Conservation (phyloP, 345 rosid genomes). For the Geranium rotundifolium region DNA sequence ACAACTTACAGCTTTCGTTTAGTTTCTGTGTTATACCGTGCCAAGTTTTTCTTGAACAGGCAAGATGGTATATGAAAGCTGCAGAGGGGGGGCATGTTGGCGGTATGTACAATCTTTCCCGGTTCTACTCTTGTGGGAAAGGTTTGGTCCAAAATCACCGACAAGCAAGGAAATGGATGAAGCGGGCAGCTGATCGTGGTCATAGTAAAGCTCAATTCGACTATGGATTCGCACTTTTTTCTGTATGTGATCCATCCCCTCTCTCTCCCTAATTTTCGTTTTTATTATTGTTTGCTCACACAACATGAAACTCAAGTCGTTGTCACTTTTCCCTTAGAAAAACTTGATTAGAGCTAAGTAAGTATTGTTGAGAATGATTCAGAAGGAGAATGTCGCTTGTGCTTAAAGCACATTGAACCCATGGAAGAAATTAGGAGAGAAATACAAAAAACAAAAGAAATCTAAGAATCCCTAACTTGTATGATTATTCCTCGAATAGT, state of each 20-base stretch:
- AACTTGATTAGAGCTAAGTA: too few relatives aligned
- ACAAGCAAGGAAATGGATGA: constrained; percentile 83
- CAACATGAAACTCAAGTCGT: background rate
- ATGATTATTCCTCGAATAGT: too few relatives aligned
- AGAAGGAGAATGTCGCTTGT: too few relatives aligned
- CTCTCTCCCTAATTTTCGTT: background rate
- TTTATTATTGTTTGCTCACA: background rate
- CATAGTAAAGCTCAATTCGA: constrained; percentile 87
- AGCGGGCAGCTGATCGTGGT: constrained; percentile 78
- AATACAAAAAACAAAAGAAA: too few relatives aligned
- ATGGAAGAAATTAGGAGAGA: too few relatives aligned
- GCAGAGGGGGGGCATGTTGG: constrained; percentile 78
- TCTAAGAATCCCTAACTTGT: too few relatives aligned
- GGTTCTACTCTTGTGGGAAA: constrained; percentile 70
- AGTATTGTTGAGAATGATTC: too few relatives aligned
- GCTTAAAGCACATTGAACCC: too few relatives aligned
- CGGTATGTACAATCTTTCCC: constrained; percentile 79
- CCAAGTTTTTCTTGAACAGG: constrained; percentile 26
- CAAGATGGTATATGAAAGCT: constrained; percentile 69
- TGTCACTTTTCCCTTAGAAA: too few relatives aligned
- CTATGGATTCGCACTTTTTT: constrained; percentile 71
- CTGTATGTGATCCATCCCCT: constrained; percentile 30
- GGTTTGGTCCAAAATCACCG: constrained; percentile 48
- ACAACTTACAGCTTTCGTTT: too few relatives aligned
- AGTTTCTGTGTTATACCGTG: background rate